These are phyloP conservation scores for Effrenium voratum DNA, from an alignment of 73 alveolate genomes.

Conservation along the genomic window DNA sequence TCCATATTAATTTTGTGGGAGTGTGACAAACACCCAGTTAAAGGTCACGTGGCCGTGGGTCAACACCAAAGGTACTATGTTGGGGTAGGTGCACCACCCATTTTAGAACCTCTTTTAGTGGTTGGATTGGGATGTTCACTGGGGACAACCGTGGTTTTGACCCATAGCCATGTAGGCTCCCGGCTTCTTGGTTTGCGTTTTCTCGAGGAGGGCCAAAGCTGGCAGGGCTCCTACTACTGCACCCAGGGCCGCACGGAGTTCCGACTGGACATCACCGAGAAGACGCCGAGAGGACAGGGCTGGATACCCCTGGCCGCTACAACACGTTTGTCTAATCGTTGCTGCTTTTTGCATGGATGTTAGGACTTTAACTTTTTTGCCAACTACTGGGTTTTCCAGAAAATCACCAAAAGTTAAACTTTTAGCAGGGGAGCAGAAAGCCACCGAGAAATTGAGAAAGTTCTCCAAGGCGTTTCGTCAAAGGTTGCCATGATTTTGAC, in stretches of 20 bases:
- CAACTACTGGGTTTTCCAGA: not conserved
- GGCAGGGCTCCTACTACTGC: slow-evolving; percentile 93
- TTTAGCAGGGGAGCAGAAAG: not conserved
- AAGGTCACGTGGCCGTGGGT: no score
- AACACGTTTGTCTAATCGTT: not conserved
- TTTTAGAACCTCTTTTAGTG: no score
- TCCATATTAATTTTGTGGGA: no score
- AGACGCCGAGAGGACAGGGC: not conserved
- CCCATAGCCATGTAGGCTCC: no score
- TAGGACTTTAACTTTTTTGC: not conserved
- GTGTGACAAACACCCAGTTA: no score
- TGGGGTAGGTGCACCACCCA: no score
- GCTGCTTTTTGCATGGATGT: not conserved
- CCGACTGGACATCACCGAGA: slow-evolving; percentile 65
- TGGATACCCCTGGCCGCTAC: not conserved
- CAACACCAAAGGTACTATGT: no score
- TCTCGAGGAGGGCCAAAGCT: slow-evolving; percentile 48
- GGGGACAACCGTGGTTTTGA: no score
- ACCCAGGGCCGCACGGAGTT: slow-evolving; percentile 92
- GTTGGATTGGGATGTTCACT: no score
- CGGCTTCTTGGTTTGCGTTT: no score
- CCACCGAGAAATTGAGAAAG: no score
- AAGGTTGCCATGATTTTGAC: not conserved
- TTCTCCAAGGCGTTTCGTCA: not conserved
- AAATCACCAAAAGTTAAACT: not conserved